These are phyloP conservation scores for Hsuehochloa calcarea DNA, from an alignment of 176 grass and related monocot species.

Conservation along the genomic window DNA sequence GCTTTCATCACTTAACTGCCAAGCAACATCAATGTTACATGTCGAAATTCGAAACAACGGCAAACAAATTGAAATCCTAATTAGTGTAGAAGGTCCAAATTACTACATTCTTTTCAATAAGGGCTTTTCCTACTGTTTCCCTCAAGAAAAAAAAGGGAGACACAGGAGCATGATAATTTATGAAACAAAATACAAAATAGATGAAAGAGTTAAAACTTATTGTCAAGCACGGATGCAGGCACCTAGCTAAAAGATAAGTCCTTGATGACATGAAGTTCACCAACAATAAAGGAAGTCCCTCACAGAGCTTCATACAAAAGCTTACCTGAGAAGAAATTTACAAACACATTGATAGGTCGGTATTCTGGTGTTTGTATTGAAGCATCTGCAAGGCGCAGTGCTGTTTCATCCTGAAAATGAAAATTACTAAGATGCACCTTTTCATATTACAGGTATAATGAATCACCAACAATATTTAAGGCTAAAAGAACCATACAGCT, in stretches of 20 bases:
- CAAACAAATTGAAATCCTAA: background rate
- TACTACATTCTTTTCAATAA: background rate
- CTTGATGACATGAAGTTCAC: background rate
- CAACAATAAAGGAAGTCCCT: background rate
- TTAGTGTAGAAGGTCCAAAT: background rate
- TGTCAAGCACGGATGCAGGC: background rate
- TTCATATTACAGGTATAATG: background rate
- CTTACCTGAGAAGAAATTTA: slow-evolving; percentile 90
- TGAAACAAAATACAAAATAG: background rate
- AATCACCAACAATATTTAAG: background rate
- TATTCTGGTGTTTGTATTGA: slow-evolving; percentile 77
- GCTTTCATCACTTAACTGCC: background rate
- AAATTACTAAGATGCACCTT: background rate
- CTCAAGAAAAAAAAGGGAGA: background rate
- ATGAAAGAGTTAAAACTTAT: background rate
- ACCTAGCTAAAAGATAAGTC: background rate
- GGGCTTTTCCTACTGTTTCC: background rate
- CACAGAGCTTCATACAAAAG: background rate
- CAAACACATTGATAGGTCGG: slow-evolving; percentile 81
- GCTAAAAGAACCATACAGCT: background rate
- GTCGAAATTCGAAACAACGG: background rate
- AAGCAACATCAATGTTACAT: background rate
- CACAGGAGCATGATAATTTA: background rate
- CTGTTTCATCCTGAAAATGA: slow-evolving; percentile 75
- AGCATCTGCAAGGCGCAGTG: slow-evolving; percentile 62